phyloP scores from a whole-genome alignment of 805 yeast species.

The Candida suzukii region DNA sequence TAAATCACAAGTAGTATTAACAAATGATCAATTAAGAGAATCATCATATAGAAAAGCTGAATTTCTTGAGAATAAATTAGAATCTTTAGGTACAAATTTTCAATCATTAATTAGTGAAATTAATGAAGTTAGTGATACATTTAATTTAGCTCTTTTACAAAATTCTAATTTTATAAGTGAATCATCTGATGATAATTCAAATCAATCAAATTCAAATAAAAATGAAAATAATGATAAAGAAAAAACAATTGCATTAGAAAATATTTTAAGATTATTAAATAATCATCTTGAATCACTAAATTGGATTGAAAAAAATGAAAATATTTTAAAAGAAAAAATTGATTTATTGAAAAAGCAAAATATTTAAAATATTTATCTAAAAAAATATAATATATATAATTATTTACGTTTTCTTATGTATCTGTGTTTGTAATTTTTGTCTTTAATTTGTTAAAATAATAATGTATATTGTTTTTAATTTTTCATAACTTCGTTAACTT shows the following conservation, averaged over 20 bases:
- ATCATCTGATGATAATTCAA: constrained; percentile 8
- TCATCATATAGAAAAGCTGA: constrained; percentile 87
- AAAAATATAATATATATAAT: neutral
- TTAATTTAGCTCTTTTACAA: constrained; percentile 51
- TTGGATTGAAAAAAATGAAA: constrained; percentile 75
- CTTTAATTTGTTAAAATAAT: neutral
- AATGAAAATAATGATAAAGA: constrained; percentile 23
- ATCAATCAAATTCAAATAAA: constrained; percentile 8
- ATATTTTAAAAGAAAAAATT: constrained; percentile 59
- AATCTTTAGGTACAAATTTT: constrained; percentile 68
- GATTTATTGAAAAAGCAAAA: constrained; percentile 25
- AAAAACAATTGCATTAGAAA: constrained; percentile 41
- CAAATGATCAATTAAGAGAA: constrained; percentile 81
- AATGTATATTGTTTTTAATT: neutral
- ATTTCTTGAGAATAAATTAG: constrained; percentile 72
- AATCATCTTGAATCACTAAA: constrained; percentile 85
- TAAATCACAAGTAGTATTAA: constrained; percentile 26
- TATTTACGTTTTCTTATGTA: constrained; percentile 1
- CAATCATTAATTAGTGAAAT: constrained; percentile 73
- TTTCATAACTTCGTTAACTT: constrained; percentile 29
- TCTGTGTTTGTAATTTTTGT: neutral
- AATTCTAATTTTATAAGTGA: constrained; percentile 6
- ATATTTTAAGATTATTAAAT: constrained; percentile 74
- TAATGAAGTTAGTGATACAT: constrained; percentile 74
- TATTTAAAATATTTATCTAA: too few species aligned